Percentiles rank a stretch among this genome's conserved stretches.
Conservation (phyloP, 2,329 filamentous ascomycete species). For the Hymenoscyphus infarciens region DNA sequence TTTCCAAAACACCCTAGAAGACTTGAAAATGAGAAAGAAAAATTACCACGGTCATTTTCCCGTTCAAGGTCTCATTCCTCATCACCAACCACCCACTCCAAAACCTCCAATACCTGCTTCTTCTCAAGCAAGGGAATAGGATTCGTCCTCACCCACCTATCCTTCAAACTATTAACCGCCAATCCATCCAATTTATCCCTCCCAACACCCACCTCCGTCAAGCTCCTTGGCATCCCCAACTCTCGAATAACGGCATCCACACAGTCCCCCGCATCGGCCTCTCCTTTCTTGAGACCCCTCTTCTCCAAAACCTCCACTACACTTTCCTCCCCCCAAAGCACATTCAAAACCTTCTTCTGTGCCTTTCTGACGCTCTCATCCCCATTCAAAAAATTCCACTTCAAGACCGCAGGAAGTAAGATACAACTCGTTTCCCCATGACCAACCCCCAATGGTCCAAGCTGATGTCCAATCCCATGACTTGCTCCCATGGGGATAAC, state of each 20-base stretch:
- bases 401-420: constrained; percentile 52
- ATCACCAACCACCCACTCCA: constrained; percentile 35
- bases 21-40: too few relatives aligned
- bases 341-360: constrained; percentile 25
- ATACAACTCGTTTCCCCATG: constrained; percentile 60
- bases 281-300: constrained; percentile 21
- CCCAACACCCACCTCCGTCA: constrained; percentile 49
- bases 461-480: constrained; percentile 43
- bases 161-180: constrained; percentile 47
- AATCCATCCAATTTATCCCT: constrained; percentile 46
- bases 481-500: constrained; percentile 40
- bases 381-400: constrained; percentile 43
- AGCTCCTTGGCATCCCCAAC: constrained; percentile 50
- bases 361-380: constrained; percentile 17
- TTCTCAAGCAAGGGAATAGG: constrained; percentile 46
- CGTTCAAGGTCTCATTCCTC: background rate
- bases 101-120: constrained; percentile 49
- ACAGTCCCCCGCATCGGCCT: constrained; percentile 47
- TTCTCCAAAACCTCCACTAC: constrained; percentile 19
- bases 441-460: constrained; percentile 46
- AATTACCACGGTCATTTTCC: too few relatives aligned
- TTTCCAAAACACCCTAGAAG: too few relatives aligned
- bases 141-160: constrained; percentile 49
- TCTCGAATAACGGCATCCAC: constrained; percentile 49
- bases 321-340: constrained; percentile 25